A percentile compares a stretch with the other conserved stretches of the same genome.
Evolutionary conservation across 768 basidiomycete species (phyloP).

Genomic region (Erythrobasidium yunnanense): DNA sequence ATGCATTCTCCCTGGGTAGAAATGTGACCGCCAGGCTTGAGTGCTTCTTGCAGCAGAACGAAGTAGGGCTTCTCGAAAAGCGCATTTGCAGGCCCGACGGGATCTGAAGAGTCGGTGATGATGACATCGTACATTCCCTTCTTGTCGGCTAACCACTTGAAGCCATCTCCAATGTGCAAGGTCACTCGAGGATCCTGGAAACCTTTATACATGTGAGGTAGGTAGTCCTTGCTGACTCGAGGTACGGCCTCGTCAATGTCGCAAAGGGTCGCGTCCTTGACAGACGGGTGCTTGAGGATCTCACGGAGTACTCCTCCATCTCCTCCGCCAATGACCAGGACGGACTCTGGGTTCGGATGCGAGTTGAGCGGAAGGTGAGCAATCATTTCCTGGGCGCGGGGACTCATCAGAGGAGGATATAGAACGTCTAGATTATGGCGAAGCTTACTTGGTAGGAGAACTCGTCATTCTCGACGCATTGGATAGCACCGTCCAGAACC

Average conservation of each 20-base stretch:
- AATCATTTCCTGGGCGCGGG: constrained; percentile 85
- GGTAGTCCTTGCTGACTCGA: constrained; percentile 80
- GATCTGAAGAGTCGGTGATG: constrained; percentile 97
- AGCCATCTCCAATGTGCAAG: constrained; percentile 84
- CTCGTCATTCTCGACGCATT: constrained; percentile 95
- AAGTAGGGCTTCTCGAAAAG: constrained; percentile 98
- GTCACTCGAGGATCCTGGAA: constrained; percentile 68
- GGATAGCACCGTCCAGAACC: constrained; percentile 86
- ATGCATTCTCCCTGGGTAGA: constrained; percentile 92
- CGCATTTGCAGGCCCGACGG: constrained; percentile 83
- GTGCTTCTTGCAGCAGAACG: constrained; percentile 77
- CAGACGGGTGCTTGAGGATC: constrained; percentile 81
- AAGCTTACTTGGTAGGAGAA: constrained; percentile 62
- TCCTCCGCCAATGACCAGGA: constrained; percentile 94
- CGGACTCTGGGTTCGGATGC: constrained; percentile 90
- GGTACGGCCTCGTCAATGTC: constrained; percentile 99
- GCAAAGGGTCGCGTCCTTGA: constrained; percentile 84
- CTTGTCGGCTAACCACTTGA: constrained; percentile 88
- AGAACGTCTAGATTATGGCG: background rate
- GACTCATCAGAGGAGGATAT: background rate
- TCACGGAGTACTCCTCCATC: constrained; percentile 97
- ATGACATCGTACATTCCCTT: constrained; percentile 74
- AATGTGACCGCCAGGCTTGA: constrained; percentile 79
- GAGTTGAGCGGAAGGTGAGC: constrained; percentile 89
- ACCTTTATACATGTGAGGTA: constrained; percentile 85